Conservation (phyloP, 2,329 filamentous ascomycete species). For the Zopfia rhizophila region DNA sequence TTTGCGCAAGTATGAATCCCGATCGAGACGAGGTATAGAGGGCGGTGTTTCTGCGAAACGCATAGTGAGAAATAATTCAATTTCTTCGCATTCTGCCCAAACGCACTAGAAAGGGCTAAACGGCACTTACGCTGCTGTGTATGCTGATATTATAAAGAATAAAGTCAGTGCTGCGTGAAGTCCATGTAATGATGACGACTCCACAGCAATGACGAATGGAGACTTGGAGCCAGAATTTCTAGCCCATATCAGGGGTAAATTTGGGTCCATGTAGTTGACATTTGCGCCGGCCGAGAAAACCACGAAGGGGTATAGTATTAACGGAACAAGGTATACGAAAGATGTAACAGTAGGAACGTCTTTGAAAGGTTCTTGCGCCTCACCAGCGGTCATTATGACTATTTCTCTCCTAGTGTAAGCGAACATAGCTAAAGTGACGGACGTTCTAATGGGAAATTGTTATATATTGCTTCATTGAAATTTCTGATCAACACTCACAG, state of each 20-base stretch:
- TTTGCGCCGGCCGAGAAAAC: constrained; percentile 41
- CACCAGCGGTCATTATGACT: constrained; percentile 43
- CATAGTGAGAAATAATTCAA: background rate
- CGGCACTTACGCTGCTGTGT: constrained; percentile 40
- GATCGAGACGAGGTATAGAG: constrained; percentile 43
- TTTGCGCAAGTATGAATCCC: constrained; percentile 40
- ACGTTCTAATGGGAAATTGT: constrained; percentile 29
- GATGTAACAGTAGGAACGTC: constrained; percentile 43
- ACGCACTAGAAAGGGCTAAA: background rate
- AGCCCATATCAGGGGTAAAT: constrained; percentile 32
- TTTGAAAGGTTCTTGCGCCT: constrained; percentile 39
- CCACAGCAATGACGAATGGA: constrained; percentile 40
- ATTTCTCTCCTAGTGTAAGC: constrained; percentile 44
- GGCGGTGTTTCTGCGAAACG: constrained; percentile 36
- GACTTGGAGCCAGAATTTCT: constrained; percentile 23
- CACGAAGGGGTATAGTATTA: constrained; percentile 37
- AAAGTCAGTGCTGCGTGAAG: constrained; percentile 36
- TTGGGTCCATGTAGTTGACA: constrained; percentile 41
- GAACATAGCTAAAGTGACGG: constrained; percentile 42
- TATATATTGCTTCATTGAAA: background rate
- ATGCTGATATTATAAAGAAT: constrained; percentile 44
- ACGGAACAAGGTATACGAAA: constrained; percentile 43
- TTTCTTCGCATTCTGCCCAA: constrained; percentile 1
- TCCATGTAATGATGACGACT: constrained; percentile 31
- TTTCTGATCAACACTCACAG: constrained; percentile 30